These are phyloP conservation scores for Solanum bukasovii DNA, from an alignment of 257 asterid species.

Conservation along the genomic window DNA sequence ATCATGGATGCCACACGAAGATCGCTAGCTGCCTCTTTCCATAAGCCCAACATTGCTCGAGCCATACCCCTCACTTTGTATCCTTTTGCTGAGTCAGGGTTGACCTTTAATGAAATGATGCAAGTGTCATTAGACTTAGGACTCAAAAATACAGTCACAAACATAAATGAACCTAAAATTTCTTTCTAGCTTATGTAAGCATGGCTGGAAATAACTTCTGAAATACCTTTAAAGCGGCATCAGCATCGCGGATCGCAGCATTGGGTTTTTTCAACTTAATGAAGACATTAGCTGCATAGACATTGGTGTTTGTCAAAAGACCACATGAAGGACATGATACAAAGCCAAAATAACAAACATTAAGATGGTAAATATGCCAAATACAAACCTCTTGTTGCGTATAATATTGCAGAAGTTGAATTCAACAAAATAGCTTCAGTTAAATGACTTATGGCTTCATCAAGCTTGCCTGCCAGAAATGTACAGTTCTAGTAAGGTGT, in stretches of 20 bases:
- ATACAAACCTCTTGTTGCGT: constrained; percentile 52
- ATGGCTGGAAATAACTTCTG: neutral
- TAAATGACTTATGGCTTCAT: constrained; percentile 42
- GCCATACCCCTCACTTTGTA: constrained; percentile 80
- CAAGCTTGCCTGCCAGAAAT: constrained; percentile 36
- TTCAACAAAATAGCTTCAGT: constrained; percentile 62
- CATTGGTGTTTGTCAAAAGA: neutral
- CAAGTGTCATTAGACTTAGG: neutral
- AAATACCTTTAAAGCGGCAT: constrained; percentile 62
- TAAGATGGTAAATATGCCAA: neutral
- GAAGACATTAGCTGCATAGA: constrained; percentile 39
- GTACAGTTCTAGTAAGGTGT: neutral
- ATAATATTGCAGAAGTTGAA: constrained; percentile 52
- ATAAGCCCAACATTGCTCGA: constrained; percentile 67
- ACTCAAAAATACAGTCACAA: neutral
- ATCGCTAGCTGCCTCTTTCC: constrained; percentile 79
- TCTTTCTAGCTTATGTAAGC: neutral
- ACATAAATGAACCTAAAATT: neutral
- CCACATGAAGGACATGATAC: neutral
- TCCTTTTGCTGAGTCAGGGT: constrained; percentile 77
- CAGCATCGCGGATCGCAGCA: constrained; percentile 76
- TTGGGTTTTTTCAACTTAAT: constrained; percentile 64
- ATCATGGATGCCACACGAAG: constrained; percentile 60
- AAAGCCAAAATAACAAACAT: neutral
- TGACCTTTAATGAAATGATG: constrained; percentile 32